Base-by-base conservation (phyloP, 2,329 filamentous ascomycete species). In the Colletotrichum plurivorum region DNA sequence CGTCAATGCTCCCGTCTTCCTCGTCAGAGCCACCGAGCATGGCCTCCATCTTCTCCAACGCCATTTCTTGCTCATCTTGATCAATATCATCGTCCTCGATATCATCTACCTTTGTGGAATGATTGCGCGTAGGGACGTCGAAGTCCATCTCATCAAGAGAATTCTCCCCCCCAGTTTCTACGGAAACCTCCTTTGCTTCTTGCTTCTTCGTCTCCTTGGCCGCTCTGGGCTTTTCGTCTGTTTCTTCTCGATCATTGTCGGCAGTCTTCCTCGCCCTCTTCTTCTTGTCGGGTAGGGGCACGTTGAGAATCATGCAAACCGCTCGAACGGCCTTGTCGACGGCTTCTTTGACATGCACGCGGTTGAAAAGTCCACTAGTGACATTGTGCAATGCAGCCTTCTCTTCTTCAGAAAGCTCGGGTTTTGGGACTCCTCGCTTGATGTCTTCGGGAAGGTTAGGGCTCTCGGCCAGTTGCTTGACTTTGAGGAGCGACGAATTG, bases 311-410 rank as follows among this genome's bases (percentile, higher is more conserved):
- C 53, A 80, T 76, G 74, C 87, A 89, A 3, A 88, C 82, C 31
- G 79, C 83, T 63, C 79, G 78, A 15, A 89, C 72, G 1, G 86
- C 87, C 73, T 83, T 81, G 27, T 85, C 82, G 10, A 87, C 77
- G 3, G 83, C 82, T 57, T 84, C 80, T 71, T 83, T 84, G 61
- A 89, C 87, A 36, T 84, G 80, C 6, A 82, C 82, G 60, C 83
- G 80, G 67, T 87, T 89, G 75, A 85, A 89, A 3, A 90, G 78
- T 8, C 82, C 83, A 68, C 88, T 90, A 27, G 88, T 89, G 59
- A 90, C 87, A 74, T 89, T 89, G 73, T 90, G 88, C 27, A 89
- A 78, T 3, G 85, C 83, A 0, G 76, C 72, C 60, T 79, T 81
- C 73, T 89, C 85, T 59, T 89, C 87, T 51, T 86, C 85, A 2